Base-by-base conservation (phyloP, 2,329 filamentous ascomycete species). In the Neonectria sp. region DNA sequence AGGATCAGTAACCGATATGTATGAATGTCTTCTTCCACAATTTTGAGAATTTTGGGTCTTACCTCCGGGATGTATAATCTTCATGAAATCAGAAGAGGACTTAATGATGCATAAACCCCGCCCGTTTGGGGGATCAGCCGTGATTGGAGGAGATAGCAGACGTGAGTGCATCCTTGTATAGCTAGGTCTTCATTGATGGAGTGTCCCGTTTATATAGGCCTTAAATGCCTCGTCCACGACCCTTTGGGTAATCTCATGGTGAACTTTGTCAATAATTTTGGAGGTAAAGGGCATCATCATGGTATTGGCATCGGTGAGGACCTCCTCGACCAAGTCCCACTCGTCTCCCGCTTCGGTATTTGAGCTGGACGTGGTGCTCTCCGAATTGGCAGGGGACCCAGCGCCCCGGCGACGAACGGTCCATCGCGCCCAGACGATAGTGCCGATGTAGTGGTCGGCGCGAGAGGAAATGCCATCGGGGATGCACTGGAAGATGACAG, bases 401-500 rank as follows among this genome's bases (percentile, higher is more conserved):
- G 52, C 48, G 55, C 17, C 35, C 25, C 58, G 69, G 60, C 35
- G 58, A 35, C 63, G 68, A 53, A 77, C 72, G 43, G 65, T 63
- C 66, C 75, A 79, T 63, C 76, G 73, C 37, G 65, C 81, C 78
- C 83, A 79, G 48, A 84, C 79, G 9, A 75, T 76, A 24, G 84
- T 81, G 33, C 82, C 82, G 21, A 74, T 81, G 4, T 78, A 73
- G 12, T 82, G 81, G 48, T 82, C 75, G 46, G 80, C 82, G 43
- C 82, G 75, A 58, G 80, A 79, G 13, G 82, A 77, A 51, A 82
- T 74, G 37, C 82, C 83, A 49, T 75, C 70, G 25, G 74, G 74
- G 33, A 82, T 78, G 63, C 73, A 78, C 72, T 85, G 83, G 67
- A 85, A 83, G 24, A 81, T 77, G 65, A 80, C 81, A 4, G 81